Conservation (phyloP, 2,329 filamentous ascomycete genomes). For the Purpureocillium lavendulum region DNA sequence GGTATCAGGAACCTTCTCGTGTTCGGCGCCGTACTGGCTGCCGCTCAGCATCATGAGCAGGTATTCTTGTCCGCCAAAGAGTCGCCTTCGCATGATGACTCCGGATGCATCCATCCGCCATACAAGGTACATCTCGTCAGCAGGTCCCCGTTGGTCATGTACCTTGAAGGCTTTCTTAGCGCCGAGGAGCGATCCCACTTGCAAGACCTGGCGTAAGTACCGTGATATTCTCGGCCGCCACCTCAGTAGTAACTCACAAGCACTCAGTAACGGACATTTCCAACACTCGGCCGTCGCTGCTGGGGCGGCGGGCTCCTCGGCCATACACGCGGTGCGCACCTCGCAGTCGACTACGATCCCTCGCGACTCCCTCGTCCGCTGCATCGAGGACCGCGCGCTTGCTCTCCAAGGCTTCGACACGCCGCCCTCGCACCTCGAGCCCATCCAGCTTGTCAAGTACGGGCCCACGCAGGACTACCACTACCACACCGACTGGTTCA, state of each 20-base stretch:
- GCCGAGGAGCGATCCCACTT: slow-evolving; percentile 31
- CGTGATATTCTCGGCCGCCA: background rate
- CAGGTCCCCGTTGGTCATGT: slow-evolving; percentile 39
- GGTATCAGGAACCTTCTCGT: too few relatives aligned
- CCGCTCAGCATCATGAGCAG: too few relatives aligned
- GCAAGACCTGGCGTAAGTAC: slow-evolving; percentile 28
- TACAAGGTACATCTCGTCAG: slow-evolving; percentile 37
- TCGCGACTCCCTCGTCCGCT: slow-evolving; percentile 32
- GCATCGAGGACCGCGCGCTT: slow-evolving; percentile 38
- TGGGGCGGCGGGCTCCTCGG: slow-evolving; percentile 21
- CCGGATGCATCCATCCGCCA: slow-evolving; percentile 18
- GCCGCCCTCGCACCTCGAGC: slow-evolving; percentile 30
- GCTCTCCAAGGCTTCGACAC: slow-evolving; percentile 35
- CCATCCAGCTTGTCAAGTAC: slow-evolving; percentile 40
- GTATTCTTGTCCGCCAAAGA: too few relatives aligned
- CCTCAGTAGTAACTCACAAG: slow-evolving; percentile 2
- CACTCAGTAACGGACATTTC: slow-evolving; percentile 31
- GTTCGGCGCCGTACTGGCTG: too few relatives aligned
- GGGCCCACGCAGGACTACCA: slow-evolving; percentile 34
- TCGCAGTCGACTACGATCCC: slow-evolving; percentile 35
- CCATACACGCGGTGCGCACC: slow-evolving; percentile 29
- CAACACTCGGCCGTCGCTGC: slow-evolving; percentile 32
- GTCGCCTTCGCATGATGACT: slow-evolving; percentile 1
- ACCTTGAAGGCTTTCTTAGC: slow-evolving; percentile 38
- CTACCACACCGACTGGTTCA: slow-evolving; percentile 45